Evolutionary conservation across 2,329 filamentous ascomycete species (phyloP).

Genomic region (Daldinia sp.): DNA sequence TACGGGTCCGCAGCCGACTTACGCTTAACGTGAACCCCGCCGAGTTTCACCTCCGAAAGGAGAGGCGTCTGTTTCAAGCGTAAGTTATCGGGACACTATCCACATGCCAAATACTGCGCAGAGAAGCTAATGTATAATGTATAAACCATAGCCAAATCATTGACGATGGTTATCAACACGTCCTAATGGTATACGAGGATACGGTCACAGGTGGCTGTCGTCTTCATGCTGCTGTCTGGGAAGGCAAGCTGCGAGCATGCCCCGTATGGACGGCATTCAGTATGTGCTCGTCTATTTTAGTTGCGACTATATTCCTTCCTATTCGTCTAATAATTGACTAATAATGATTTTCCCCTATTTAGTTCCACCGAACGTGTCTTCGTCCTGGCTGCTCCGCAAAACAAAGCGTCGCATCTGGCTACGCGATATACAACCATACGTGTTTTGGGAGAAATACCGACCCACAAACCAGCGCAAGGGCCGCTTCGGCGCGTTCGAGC

Average conservation of each 20-base stretch:
- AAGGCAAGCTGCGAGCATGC: slow-evolving; percentile 62
- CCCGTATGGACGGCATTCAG: slow-evolving; percentile 72
- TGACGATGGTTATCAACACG: slow-evolving; percentile 64
- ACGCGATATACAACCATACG: slow-evolving; percentile 63
- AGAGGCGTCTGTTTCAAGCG: slow-evolving; percentile 65
- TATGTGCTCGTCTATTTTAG: slow-evolving; percentile 46
- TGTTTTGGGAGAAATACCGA: slow-evolving; percentile 65
- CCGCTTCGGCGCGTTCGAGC: slow-evolving; percentile 58
- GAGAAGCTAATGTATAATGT: slow-evolving; percentile 10
- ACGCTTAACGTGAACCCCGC: slow-evolving; percentile 54
- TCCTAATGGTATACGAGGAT: slow-evolving; percentile 63
- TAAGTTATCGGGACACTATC: slow-evolving; percentile 47
- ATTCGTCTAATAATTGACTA: background rate
- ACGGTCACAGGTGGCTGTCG: slow-evolving; percentile 56
- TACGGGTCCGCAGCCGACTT: slow-evolving; percentile 60
- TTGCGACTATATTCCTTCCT: background rate
- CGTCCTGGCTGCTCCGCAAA: slow-evolving; percentile 61
- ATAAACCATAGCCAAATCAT: slow-evolving; percentile 58
- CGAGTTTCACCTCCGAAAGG: slow-evolving; percentile 58
- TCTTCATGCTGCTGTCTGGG: slow-evolving; percentile 64
- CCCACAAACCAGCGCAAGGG: slow-evolving; percentile 61
- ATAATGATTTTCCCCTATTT: background rate
- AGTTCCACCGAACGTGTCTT: slow-evolving; percentile 60
- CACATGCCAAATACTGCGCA: background rate
- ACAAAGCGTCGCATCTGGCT: slow-evolving; percentile 59